phyloP scores from a whole-genome alignment of 345 rosid genomes.

The Cardamine chenopodiifolia region DNA sequence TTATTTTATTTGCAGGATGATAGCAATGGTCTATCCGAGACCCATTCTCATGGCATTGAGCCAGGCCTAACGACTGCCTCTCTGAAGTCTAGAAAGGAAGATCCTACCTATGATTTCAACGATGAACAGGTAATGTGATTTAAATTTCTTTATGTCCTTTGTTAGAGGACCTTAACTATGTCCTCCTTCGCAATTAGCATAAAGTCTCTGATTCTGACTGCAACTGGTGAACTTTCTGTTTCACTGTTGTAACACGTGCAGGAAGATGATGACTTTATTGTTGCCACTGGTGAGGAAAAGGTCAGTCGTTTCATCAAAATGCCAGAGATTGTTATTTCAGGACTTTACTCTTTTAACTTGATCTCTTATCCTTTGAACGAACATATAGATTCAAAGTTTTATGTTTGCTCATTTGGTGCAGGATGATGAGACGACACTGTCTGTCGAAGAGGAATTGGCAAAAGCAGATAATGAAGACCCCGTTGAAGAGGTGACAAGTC shows the following conservation, averaged over 20 bases:
- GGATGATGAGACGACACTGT: slow-evolving; percentile 96
- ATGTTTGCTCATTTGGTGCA: slow-evolving; percentile 39
- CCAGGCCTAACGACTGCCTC: slow-evolving; percentile 38
- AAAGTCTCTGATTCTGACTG: slow-evolving; percentile 21
- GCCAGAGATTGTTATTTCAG: slow-evolving; percentile 18
- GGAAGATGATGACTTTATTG: slow-evolving; percentile 92
- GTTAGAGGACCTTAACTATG: slow-evolving; percentile 19
- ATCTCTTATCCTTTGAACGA: slow-evolving; percentile 16
- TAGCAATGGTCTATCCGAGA: slow-evolving; percentile 55
- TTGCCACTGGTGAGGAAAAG: slow-evolving; percentile 77
- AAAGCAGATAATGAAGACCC: slow-evolving; percentile 66
- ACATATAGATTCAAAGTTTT: slow-evolving; percentile 19
- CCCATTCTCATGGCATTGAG: slow-evolving; percentile 43
- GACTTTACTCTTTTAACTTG: slow-evolving; percentile 7
- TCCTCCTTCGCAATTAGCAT: slow-evolving; percentile 14
- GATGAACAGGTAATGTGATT: slow-evolving; percentile 66
- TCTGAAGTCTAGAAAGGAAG: slow-evolving; percentile 49
- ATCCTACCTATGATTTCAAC: slow-evolving; percentile 57
- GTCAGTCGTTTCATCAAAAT: slow-evolving; percentile 48
- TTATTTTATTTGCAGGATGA: slow-evolving; percentile 59
- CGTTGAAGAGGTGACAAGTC: slow-evolving; percentile 67
- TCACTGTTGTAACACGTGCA: slow-evolving; percentile 47
- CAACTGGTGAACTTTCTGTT: slow-evolving; percentile 30
- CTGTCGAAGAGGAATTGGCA: slow-evolving; percentile 86
- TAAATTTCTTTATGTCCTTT: slow-evolving; percentile 4